Percentiles rank a stretch among this genome's conserved stretches.
Conservation (phyloP, 805 yeast genomes). For the Pichia rugopelliculosa region DNA sequence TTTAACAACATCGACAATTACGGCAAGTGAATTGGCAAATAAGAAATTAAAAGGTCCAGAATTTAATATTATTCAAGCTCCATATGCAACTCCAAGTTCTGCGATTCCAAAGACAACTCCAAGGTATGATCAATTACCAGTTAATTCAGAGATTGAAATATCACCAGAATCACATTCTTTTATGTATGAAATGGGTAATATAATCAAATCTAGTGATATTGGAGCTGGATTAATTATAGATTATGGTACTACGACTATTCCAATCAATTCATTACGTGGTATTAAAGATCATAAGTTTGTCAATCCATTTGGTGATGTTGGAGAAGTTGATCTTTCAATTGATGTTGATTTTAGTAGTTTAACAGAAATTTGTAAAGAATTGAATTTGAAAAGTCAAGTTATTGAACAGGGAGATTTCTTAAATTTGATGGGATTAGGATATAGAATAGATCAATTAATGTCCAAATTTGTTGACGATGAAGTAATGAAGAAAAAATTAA, state of each 20-base stretch:
- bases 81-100: conserved; percentile 56
- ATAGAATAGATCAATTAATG: conserved; percentile 52
- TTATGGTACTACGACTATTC: conserved; percentile 63
- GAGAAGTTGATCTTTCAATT: conserved; percentile 72
- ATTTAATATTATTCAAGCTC: conserved; percentile 51
- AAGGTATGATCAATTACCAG: conserved; percentile 47
- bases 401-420: conserved; percentile 73
- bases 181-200: conserved; percentile 42
- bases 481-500: conserved; percentile 41
- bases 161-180: conserved; percentile 67
- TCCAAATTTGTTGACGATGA: conserved; percentile 35
- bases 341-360: conserved; percentile 76
- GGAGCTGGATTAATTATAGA: conserved; percentile 75
- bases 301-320: conserved; percentile 68
- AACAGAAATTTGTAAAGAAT: conserved; percentile 26
- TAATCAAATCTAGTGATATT: conserved; percentile 25
- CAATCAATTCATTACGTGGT: conserved; percentile 68
- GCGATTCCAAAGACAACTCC: conserved; percentile 43
- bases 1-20: conserved; percentile 18
- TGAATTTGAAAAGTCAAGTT: conserved; percentile 19
- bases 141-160: conserved; percentile 57
- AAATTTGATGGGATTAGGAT: conserved; percentile 66
- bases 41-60: conserved; percentile 16
- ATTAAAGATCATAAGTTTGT: conserved; percentile 66
- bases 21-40: conserved; percentile 6